These are phyloP conservation scores for Solanum gandarillasii DNA, from an alignment of 257 asterid species.

Conservation along the genomic window DNA sequence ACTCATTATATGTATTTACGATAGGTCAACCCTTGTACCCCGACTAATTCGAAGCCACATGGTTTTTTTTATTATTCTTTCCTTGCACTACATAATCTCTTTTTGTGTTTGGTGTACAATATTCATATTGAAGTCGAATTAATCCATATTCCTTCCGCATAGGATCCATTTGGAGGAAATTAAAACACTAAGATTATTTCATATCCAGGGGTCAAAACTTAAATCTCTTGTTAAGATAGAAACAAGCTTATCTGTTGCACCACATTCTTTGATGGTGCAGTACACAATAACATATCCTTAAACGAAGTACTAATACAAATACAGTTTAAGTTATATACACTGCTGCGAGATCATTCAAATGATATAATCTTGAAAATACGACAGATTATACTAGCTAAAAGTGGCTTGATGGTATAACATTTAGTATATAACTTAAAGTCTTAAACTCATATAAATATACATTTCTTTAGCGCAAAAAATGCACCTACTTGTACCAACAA, in stretches of 20 bases:
- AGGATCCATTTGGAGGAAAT: background rate
- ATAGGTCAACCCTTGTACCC: background rate
- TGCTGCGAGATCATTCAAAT: background rate
- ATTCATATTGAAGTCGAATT: background rate
- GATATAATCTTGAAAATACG: background rate
- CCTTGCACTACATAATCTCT: background rate
- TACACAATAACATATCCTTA: background rate
- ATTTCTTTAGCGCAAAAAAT: background rate
- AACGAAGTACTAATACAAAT: background rate
- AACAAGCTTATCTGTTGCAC: background rate
- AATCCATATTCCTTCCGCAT: background rate
- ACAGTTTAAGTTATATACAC: background rate
- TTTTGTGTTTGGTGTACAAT: background rate
- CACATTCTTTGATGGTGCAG: background rate
- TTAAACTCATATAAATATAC: background rate
- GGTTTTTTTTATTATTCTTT: background rate
- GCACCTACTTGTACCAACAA: background rate
- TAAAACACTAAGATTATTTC: background rate
- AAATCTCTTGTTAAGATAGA: background rate
- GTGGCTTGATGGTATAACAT: background rate
- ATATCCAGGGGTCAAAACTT: background rate
- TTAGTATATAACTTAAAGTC: background rate
- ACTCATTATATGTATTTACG: background rate
- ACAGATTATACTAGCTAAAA: background rate
- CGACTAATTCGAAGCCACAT: background rate